phyloP scores from a whole-genome alignment of 345 rosid genomes.

The Lumnitzera racemosa region DNA sequence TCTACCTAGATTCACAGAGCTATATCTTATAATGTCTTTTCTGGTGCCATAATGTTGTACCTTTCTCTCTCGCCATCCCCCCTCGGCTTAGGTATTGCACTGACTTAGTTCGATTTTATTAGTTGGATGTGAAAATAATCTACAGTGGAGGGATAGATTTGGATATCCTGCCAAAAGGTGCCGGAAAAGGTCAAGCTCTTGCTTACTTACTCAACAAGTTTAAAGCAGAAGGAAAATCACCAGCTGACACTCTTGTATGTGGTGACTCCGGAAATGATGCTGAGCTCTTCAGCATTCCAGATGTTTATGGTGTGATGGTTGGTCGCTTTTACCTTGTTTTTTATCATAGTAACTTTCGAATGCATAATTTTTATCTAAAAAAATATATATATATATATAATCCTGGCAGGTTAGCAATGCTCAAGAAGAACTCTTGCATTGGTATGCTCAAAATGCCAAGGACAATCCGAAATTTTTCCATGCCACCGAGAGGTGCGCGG shows the following conservation, averaged over 20 bases:
- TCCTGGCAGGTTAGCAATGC: slow-evolving; percentile 79
- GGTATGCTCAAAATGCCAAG: slow-evolving; percentile 87
- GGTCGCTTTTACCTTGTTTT: slow-evolving; percentile 11
- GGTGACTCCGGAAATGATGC: slow-evolving; percentile 99
- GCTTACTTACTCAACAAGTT: slow-evolving; percentile 77
- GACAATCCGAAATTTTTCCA: slow-evolving; percentile 71
- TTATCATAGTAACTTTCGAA: no score
- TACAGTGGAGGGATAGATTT: slow-evolving; percentile 95
- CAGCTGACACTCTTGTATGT: slow-evolving; percentile 77
- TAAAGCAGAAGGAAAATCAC: slow-evolving; percentile 58
- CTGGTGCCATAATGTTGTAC: neutral
- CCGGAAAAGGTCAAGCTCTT: slow-evolving; percentile 99
- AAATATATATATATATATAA: no score
- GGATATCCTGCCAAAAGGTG: slow-evolving; percentile 92
- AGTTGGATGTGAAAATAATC: slow-evolving; percentile 91
- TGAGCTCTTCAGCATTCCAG: slow-evolving; percentile 85
- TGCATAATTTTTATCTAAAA: no score
- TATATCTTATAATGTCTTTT: neutral
- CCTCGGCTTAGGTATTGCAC: no score
- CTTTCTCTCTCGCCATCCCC: slow-evolving; percentile 7
- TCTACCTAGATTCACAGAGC: neutral
- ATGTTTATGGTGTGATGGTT: slow-evolving; percentile 91
- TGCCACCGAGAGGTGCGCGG: slow-evolving; percentile 84
- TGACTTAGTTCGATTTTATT: no score
- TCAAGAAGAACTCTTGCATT: slow-evolving; percentile 91